phyloP scores from a whole-genome alignment of 805 yeast species.

The Wickerhamomyces rabaulensis region DNA sequence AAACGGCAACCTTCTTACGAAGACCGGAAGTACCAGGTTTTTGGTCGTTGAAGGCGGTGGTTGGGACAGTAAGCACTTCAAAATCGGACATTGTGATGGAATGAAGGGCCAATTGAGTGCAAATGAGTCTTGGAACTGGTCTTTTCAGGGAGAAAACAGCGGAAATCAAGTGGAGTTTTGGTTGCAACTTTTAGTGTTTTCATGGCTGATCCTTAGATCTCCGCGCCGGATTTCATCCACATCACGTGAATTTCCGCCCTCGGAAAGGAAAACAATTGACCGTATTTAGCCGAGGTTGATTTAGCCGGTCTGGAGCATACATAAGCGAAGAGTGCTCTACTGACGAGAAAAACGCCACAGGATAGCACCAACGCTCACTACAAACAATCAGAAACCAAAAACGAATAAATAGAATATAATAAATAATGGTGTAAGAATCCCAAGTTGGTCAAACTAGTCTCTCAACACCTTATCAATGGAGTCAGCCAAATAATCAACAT shows the following conservation, averaged over 20 bases:
- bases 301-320: too few species aligned
- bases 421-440: not conserved
- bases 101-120: not conserved
- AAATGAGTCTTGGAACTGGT: not conserved
- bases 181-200: not conserved
- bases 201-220: not conserved
- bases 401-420: not conserved
- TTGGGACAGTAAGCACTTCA: conserved; percentile 35
- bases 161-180: not conserved
- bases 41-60: conserved; percentile 82
- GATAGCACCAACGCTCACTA: too few species aligned
- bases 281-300: too few species aligned
- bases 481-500: conserved; percentile 70
- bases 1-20: conserved; percentile 83
- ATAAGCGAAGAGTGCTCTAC: too few species aligned
- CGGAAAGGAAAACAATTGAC: not conserved
- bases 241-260: not conserved
- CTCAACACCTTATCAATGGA: conserved; percentile 43
- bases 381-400: not conserved
- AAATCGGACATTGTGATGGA: not conserved
- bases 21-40: conserved; percentile 98
- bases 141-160: too few species aligned
- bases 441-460: conserved; percentile 23
- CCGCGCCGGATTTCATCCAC: too few species aligned
- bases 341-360: too few species aligned